Evolutionary conservation across 2,329 filamentous ascomycete genomes (phyloP).

Genomic region (Fusarium humuli): DNA sequence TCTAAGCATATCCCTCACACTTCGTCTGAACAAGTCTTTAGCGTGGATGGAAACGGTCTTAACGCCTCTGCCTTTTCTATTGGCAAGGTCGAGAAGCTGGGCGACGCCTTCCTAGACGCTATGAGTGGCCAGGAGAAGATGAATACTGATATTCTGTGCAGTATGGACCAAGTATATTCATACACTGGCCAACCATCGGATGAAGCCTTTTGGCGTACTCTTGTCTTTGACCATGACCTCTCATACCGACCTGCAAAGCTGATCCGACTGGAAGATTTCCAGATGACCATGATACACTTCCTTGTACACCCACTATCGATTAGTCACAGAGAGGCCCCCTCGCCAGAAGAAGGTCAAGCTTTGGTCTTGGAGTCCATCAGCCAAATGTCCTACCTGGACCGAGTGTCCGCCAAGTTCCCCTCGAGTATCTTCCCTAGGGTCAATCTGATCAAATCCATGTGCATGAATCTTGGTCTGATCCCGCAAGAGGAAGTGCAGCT

Average conservation of each 20-base stretch:
- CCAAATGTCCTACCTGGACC: not conserved
- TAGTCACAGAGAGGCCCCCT: not conserved
- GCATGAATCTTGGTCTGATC: rapidly evolving
- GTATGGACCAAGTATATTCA: not conserved
- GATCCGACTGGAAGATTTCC: not conserved
- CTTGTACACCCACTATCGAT: not conserved
- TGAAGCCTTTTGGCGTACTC: conserved; percentile 3
- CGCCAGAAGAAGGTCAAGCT: not conserved
- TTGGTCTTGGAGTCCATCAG: rapidly evolving
- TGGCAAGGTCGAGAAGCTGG: not conserved
- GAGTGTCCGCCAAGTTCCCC: not conserved
- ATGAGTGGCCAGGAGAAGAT: not conserved
- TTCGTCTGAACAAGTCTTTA: not conserved
- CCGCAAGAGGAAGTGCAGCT: rapidly evolving
- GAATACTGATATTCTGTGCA: not conserved
- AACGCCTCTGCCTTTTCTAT: not conserved
- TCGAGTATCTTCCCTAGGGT: conserved; percentile 1
- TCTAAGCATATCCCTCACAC: not conserved
- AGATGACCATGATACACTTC: not conserved
- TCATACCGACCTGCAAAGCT: not conserved
- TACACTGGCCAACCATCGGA: not conserved
- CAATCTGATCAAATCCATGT: not conserved
- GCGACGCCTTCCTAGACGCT: not conserved
- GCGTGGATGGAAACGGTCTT: rapidly evolving
- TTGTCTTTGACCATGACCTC: not conserved